Evolutionary conservation across 345 rosid species (phyloP).

Genomic region (Heritiera fomes): DNA sequence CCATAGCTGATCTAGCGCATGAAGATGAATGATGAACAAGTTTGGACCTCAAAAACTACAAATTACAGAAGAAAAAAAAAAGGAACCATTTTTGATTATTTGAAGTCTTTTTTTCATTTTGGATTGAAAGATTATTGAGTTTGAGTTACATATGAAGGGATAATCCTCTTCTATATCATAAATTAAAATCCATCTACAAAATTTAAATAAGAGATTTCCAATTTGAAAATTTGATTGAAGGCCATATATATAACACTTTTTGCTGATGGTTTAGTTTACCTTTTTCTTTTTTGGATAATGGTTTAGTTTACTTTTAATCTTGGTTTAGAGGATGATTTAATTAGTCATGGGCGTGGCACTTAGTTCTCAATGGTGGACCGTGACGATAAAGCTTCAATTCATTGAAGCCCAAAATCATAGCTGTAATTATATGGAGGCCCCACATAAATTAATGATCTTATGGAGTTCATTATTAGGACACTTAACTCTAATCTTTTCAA

Average conservation of each 20-base stretch:
- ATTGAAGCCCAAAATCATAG: neutral
- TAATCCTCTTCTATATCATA: too few relatives aligned
- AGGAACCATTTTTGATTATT: too few relatives aligned
- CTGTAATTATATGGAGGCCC: constrained; percentile 9
- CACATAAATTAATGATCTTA: neutral
- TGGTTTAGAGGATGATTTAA: neutral
- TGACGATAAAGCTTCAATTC: neutral
- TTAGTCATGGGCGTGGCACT: neutral
- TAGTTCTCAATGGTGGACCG: neutral
- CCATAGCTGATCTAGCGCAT: neutral
- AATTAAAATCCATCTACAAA: too few relatives aligned
- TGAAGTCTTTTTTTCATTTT: too few relatives aligned
- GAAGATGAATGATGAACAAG: neutral
- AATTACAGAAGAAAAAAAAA: too few relatives aligned
- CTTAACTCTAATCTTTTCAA: constrained; percentile 8
- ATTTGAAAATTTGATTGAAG: neutral
- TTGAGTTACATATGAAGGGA: too few relatives aligned
- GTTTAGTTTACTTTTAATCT: too few relatives aligned
- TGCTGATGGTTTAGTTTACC: neutral
- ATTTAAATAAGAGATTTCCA: neutral
- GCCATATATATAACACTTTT: neutral
- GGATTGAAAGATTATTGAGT: too few relatives aligned
- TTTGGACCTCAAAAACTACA: too few relatives aligned
- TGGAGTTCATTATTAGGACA: constrained; percentile 16
- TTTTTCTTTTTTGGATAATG: neutral